phyloP scores from a whole-genome alignment of 108 stramenopile species.

The Bacterosira constricta region DNA sequence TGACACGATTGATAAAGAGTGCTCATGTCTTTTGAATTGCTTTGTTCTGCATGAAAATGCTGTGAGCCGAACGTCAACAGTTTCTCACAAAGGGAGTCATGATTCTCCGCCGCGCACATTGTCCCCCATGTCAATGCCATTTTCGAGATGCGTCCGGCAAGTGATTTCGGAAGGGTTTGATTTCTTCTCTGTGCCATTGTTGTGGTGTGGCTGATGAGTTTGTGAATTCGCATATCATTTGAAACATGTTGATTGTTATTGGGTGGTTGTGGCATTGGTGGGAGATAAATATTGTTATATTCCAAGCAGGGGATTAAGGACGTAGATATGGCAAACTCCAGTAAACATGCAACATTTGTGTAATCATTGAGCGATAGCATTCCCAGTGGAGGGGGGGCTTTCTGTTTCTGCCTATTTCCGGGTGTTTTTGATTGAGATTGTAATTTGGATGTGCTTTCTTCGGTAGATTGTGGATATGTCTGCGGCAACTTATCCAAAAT shows the following conservation, averaged over 20 bases:
- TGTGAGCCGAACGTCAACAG: background rate
- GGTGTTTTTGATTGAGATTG: background rate
- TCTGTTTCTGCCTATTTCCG: slow-evolving; percentile 20
- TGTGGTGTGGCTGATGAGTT: slow-evolving; percentile 14
- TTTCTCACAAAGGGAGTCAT: background rate
- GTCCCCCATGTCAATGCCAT: slow-evolving; percentile 54
- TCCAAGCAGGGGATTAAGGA: slow-evolving; percentile 66
- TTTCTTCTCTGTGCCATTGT: slow-evolving; percentile 21
- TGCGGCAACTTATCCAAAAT: slow-evolving; percentile 24
- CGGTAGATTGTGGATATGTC: background rate
- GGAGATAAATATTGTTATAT: slow-evolving; percentile 42
- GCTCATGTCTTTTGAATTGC: background rate
- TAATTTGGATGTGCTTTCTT: background rate
- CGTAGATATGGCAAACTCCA: slow-evolving; percentile 70
- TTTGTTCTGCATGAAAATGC: background rate
- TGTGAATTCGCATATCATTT: background rate
- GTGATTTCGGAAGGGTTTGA: slow-evolving; percentile 62
- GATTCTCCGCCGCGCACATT: slow-evolving; percentile 4
- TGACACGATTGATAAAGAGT: slow-evolving; percentile 9
- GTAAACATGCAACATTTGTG: slow-evolving; percentile 77
- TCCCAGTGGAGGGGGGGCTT: slow-evolving; percentile 67
- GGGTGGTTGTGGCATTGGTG: background rate
- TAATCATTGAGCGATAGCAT: slow-evolving; percentile 85
- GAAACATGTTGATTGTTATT: background rate
- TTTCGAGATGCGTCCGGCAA: slow-evolving; percentile 73